Evolutionary conservation across 257 asterid species (phyloP), one percentile per base, ranked within the genome.

Genomic region (Cinchona pubescens): DNA sequence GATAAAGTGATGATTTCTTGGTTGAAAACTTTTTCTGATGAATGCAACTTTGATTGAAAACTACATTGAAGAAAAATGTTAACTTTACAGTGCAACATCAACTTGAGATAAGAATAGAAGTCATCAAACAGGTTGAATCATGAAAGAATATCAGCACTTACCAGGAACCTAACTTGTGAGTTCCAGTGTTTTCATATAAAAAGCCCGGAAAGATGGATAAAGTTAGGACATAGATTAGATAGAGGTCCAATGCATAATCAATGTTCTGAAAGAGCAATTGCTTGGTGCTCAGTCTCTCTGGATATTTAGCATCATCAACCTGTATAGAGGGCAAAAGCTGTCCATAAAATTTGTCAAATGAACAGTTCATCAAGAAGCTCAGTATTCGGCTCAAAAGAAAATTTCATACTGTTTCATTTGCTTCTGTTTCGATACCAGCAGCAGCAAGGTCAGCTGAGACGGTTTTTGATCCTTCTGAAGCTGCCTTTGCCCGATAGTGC

Each of bases 391-490:
- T 10, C 65, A 71, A 61, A 35, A 29, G 67, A 62, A 25, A 69
- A n/a, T 68, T 55, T 7, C 49, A 0, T 69, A 78, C 86, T 23
- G 11, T 72, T 56, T 43, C 79, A 16, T 53, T 73, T 68, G 77
- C 75, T 30, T 76, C 37, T 48, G 82, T 38, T 23, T 84, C 81
- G 69, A 91, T 83, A 14, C 96, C 93, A 14, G 81, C 96, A 34
- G 87, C 98, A 72, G 97, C 96, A n/a, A 93, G 90, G 68, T 91
- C 98, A 11, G 97, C 89, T 35, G 90, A 16, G 51, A 93, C 96
- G 6, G 97, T 93, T 82, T 82, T 91, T 11, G 97, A 91, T 32
- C 97, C 98, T 83, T 93, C 91, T 18, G 77, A 71, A 38, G 97
- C 90, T 38, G 85, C 89, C 80, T 85, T 85, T 29, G 84, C 65